Base-by-base conservation (phyloP, 768 basidiomycete genomes). In the Phaffia tasmanica region DNA sequence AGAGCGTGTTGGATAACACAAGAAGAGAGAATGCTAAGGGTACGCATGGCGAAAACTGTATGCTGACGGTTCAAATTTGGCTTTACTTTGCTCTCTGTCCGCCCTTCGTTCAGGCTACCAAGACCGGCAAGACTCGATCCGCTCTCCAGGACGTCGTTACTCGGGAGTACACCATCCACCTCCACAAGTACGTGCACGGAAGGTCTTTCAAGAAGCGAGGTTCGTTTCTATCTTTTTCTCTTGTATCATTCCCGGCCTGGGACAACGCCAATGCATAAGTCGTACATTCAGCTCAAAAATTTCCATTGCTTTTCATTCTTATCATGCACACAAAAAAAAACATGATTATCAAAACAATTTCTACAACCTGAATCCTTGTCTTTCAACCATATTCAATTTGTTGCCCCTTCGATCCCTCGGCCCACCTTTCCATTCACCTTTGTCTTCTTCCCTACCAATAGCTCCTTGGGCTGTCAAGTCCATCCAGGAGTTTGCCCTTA, bases 71-170 rank as follows among this genome's bases (percentile, higher is more conserved):
- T 25, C 5, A 16, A n/a, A 29, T n/a, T 32, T 57, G 27, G 27
- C 5, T 23, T 25, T 25, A 9, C 23, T 25, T 15, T 57, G 55
- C 55, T 32, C 55, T 57, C 55, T 57, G 55, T 27, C 27, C 55
- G 4, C 25, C 23, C 18, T 54, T 54, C 9, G 9, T 54, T 54
- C 15, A 70, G 71, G 69, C 69, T 65, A 65, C 60, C 59, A 68
- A 77, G 75, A 75, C 77, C 74, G 73, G 73, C 79, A 94, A 95
- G 83, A 84, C 84, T 74, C 91, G 94, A 79, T 93, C 91, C 68
- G 94, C 94, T 64, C 89, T 97, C 77, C 84, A 89, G 79, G 94
- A 98, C 78, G 94, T 97, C 80, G 94, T 97, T 71, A 88, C 93
- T 71, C 86, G 93, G 75, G 94, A 99, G 78, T 95, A 97, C 86